phyloP scores from a whole-genome alignment of 179 eudicot species.

The Silene coronaria region DNA sequence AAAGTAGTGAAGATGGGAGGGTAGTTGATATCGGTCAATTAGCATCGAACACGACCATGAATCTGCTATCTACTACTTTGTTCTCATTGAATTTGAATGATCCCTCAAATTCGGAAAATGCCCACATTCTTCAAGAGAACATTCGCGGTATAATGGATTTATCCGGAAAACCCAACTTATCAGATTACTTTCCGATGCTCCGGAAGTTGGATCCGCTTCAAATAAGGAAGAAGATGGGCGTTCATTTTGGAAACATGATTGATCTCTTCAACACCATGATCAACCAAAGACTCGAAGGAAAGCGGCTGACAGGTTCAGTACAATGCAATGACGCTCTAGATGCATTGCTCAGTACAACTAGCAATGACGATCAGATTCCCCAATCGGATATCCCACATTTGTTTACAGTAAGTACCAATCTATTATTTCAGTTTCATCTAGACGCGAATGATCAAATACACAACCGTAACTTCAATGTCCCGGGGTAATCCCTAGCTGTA shows the following conservation, averaged over 20 bases:
- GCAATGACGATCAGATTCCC: conserved; percentile 26
- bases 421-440: not conserved
- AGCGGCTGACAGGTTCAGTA: not conserved
- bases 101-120: conserved; percentile 13
- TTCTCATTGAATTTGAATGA: conserved; percentile 27
- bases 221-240: conserved; percentile 23
- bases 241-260: conserved; percentile 30
- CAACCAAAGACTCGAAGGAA: conserved; percentile 25
- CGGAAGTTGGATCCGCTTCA: conserved; percentile 40
- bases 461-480: too few relatives aligned
- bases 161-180: conserved; percentile 44
- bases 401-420: conserved; percentile 3
- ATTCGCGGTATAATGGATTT: conserved; percentile 34
- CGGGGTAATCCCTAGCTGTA: too few relatives aligned
- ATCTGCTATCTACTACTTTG: conserved; percentile 27
- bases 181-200: conserved; percentile 46
- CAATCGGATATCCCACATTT: conserved; percentile 26
- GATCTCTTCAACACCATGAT: conserved; percentile 30
- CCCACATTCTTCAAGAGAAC: conserved; percentile 22
- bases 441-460: not conserved
- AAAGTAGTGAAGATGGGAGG: conserved; percentile 13
- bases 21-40: conserved; percentile 26
- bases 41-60: conserved; percentile 23
- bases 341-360: conserved; percentile 23
- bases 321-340: conserved; percentile 31